Evolutionary conservation across 192 early-diverging fungal genomes (phyloP).

Genomic region (Mortierella alpina): DNA sequence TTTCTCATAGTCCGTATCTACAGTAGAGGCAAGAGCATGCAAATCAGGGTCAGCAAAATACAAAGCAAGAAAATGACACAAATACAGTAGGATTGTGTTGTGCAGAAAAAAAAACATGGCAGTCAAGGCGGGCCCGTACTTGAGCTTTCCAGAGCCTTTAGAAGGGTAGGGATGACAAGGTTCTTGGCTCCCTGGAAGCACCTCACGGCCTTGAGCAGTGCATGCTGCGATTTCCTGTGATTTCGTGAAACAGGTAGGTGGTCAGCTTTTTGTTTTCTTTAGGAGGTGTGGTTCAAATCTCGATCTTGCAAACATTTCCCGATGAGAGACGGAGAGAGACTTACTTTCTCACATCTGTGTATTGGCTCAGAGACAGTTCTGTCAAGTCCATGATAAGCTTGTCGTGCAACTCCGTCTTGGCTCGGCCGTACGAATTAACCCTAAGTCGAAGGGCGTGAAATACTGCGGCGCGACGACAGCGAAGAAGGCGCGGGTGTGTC

Average conservation of each 20-base stretch:
- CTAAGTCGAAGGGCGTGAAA: slow-evolving; percentile 66
- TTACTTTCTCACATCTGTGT: slow-evolving; percentile 70
- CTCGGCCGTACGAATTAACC: slow-evolving; percentile 63
- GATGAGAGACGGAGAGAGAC: background rate
- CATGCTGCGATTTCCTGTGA: slow-evolving; percentile 58
- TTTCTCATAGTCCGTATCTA: slow-evolving; percentile 61
- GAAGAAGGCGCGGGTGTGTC: slow-evolving; percentile 60
- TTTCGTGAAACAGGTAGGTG: background rate
- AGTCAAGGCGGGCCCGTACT: background rate
- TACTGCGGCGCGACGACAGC: slow-evolving; percentile 61
- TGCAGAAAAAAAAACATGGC: background rate
- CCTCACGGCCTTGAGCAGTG: slow-evolving; percentile 58
- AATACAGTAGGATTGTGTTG: too few species aligned
- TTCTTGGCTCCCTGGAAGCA: slow-evolving; percentile 64
- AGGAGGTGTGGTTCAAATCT: too few species aligned
- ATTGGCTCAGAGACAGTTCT: slow-evolving; percentile 66
- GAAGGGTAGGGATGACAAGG: slow-evolving; percentile 57
- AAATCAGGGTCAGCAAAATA: background rate
- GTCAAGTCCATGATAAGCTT: slow-evolving; percentile 63
- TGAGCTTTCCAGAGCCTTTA: slow-evolving; percentile 59
- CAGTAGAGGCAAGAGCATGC: slow-evolving; percentile 7
- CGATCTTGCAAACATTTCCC: too few species aligned
- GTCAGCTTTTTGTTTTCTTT: background rate
- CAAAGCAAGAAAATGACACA: too few species aligned
- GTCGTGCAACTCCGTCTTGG: slow-evolving; percentile 62